phyloP scores from a whole-genome alignment of 129 eudicot species.

The Solidago caesia region DNA sequence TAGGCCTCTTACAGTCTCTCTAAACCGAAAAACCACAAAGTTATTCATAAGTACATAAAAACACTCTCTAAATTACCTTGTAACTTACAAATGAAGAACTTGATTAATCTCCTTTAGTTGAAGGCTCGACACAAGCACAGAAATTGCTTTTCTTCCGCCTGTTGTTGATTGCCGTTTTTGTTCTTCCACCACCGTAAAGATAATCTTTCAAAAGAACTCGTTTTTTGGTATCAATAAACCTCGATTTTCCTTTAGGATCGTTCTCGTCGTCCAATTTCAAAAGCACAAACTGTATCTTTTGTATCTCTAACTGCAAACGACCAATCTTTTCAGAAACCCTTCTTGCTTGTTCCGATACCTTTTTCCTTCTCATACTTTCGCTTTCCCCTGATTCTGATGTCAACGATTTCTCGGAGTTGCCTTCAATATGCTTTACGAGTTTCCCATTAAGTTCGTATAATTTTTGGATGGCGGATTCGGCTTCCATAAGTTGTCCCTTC shows the following conservation, averaged over 20 bases:
- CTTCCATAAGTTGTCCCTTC: constrained; percentile 74
- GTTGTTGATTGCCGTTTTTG: constrained; percentile 23
- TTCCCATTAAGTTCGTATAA: constrained; percentile 67
- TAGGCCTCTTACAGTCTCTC: constrained; percentile 11
- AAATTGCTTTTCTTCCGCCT: constrained; percentile 52
- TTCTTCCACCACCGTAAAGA: constrained; percentile 63
- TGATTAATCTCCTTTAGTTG: constrained; percentile 59
- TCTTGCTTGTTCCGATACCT: constrained; percentile 68
- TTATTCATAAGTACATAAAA: constrained; percentile 27
- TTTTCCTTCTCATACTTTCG: constrained; percentile 50
- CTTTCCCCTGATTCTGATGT: constrained; percentile 36
- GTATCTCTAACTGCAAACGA: constrained; percentile 81
- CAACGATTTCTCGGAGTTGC: constrained; percentile 13
- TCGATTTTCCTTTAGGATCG: constrained; percentile 42
- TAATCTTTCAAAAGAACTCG: constrained; percentile 73
- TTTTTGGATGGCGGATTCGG: constrained; percentile 62
- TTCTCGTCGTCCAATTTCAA: constrained; percentile 65
- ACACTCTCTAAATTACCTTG: constrained; percentile 33
- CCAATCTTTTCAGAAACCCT: constrained; percentile 82
- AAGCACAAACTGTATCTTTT: constrained; percentile 75
- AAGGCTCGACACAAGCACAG: constrained; percentile 85
- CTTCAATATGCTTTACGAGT: constrained; percentile 60
- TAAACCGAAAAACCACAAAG: constrained; percentile 28
- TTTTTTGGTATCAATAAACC: constrained; percentile 51
- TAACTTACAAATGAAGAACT: constrained; percentile 3